Conservation (phyloP, 257 asterid species). For the Petrea volubilis region DNA sequence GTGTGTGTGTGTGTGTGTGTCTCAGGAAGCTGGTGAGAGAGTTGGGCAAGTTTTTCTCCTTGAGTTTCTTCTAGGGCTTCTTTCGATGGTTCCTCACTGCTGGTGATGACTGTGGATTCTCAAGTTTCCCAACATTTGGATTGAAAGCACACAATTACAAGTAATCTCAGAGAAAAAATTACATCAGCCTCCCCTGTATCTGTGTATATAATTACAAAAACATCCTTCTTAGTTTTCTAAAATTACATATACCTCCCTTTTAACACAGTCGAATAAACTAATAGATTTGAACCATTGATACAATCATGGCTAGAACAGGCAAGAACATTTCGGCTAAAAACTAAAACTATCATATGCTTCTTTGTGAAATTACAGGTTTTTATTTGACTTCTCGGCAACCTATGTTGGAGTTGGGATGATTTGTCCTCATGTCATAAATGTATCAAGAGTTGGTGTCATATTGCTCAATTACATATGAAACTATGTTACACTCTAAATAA, state of each 20-base stretch:
- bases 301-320: too few relatives aligned
- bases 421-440: constrained; percentile 58
- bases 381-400: constrained; percentile 65
- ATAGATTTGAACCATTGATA: too few relatives aligned
- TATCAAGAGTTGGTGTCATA: constrained; percentile 26
- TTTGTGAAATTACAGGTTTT: constrained; percentile 41
- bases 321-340: too few relatives aligned
- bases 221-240: too few relatives aligned
- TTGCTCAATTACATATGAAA: background rate
- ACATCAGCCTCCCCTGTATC: too few relatives aligned
- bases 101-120: constrained; percentile 60
- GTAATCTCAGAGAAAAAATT: constrained; percentile 24
- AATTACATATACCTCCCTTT: too few relatives aligned
- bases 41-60: constrained; percentile 56
- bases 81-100: constrained; percentile 80
- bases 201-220: too few relatives aligned
- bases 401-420: constrained; percentile 78
- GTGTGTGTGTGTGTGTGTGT: too few relatives aligned
- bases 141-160: constrained; percentile 52
- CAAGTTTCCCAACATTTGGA: constrained; percentile 62
- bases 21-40: constrained; percentile 55
- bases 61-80: constrained; percentile 82
- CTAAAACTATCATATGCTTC: background rate
- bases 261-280: too few relatives aligned
- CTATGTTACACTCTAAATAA: background rate